Evolutionary conservation across 1,139 yeast genomes (phyloP), one percentile per base, ranked within the genome.

Genomic region (Kurtzmaniella quercitrusa): DNA sequence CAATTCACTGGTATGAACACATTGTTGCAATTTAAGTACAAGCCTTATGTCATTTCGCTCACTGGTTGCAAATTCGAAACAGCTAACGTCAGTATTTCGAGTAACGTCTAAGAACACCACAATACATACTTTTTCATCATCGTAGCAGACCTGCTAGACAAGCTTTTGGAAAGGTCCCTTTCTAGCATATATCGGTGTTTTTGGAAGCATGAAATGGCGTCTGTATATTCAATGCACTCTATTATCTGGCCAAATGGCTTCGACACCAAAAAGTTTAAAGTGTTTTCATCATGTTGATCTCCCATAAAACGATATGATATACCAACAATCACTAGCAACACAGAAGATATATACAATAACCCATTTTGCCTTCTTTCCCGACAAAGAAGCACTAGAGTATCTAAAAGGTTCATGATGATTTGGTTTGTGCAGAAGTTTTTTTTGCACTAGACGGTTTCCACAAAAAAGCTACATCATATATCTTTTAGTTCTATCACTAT

Each of bases 151-250:
- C 19, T 18, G 10, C 25, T 10, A 12, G 27, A 9, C 10, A 19
- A 36, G 2, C 6, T 12, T 11, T 9, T 12, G 12, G 38, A 46
- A 9, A 48, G 41, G 33, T 53, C 58, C 10, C 38, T 23, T 11
- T 44, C 31, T 36, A 58, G 47, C 1, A 40, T 46, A 11, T 21
- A 9, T 16, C 48, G 42, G 27, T 46, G 48, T 16, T 41, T 43
- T 2, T 41, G 41, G 38, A 55, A 54, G 34, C 60, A 58, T 18
- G 47, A 44, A 1, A 46, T 29, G 1, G 55, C 51, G 24, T 50
- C 53, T 5, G 46, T 33, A 8, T 36, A 27, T 29, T 57, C 60
- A 21, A 46, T 39, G 39, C 63, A 59, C 5, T 46, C 41, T 3
- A 54, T 45, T 24, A 59, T 38, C 16, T 46, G 40, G 19, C 46